A percentile compares a stretch with the other conserved stretches of the same genome.
Conservation (phyloP, 345 rosid genomes). For the Pistacia integerrima region DNA sequence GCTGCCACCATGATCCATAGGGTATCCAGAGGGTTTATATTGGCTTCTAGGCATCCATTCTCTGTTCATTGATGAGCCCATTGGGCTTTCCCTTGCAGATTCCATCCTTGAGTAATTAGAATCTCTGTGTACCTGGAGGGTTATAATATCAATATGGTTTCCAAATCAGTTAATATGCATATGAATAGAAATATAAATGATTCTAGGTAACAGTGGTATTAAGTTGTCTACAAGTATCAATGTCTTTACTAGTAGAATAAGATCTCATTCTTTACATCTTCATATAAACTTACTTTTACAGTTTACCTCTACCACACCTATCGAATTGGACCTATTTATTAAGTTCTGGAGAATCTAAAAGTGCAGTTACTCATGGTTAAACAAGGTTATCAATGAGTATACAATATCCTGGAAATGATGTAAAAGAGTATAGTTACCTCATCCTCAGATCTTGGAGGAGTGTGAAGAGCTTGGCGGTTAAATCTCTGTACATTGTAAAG, state of each 20-base stretch:
- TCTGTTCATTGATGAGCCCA: constrained; percentile 42
- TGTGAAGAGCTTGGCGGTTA: constrained; percentile 88
- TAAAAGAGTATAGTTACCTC: constrained; percentile 45
- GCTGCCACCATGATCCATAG: constrained; percentile 37
- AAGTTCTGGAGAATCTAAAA: background rate
- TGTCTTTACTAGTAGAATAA: too few species aligned
- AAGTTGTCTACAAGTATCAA: background rate
- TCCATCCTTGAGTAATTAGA: constrained; percentile 74
- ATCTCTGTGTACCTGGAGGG: constrained; percentile 60
- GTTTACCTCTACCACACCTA: too few species aligned
- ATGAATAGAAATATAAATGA: background rate
- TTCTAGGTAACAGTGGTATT: background rate
- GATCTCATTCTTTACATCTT: too few species aligned
- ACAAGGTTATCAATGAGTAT: background rate
- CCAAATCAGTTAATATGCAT: background rate
- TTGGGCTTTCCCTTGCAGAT: constrained; percentile 76
- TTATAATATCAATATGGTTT: background rate
- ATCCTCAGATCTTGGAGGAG: constrained; percentile 90
- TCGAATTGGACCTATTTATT: too few species aligned
- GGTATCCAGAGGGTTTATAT: constrained; percentile 51
- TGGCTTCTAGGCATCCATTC: constrained; percentile 80
- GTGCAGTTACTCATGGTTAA: background rate
- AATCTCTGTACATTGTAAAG: constrained; percentile 97
- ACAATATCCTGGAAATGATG: background rate
- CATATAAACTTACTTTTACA: too few species aligned